Evolutionary conservation across 805 yeast species (phyloP), one percentile per base, ranked within the genome.

Genomic region (Saturnispora serradocipensis): DNA sequence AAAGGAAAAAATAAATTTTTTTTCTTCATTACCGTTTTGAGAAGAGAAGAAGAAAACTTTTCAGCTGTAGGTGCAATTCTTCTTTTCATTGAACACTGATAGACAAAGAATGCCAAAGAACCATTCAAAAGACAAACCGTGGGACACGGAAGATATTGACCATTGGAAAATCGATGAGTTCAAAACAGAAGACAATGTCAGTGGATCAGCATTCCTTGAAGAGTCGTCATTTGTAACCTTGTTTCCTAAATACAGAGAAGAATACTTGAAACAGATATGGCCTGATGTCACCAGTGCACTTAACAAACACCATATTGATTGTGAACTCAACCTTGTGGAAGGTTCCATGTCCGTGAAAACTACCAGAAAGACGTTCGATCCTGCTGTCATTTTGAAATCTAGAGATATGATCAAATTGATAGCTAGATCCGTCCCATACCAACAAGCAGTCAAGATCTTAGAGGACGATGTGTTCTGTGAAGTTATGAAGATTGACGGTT

Each of bases 261-360:
- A 77, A 50, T 93, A 93, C 64, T 71, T 93, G 52, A 84, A 88
- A 61, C 83, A 86, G 53, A 79, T 91, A 46, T 93, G 99, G 99
- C 84, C 86, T 48, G 97, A 93, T 56, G 93, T 93, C 10, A 88
- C 97, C 2, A 81, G 77, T 60, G 77, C 91, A 0, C 71, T 93
- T 35, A 87, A 85, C 25, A 75, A 77, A 49, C 81, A 82, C 59
- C 84, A 86, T 52, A 75, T 93, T 44, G 83, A 84, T n/a, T 88
- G 97, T 68, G 83, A 82, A 38, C 72, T 93, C 56, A 88, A 93
- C 68, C 73, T 93, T 56, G 96, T 93, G 27, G 98, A 93, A 65
- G 99, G 99, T 44, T 84, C 97, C 3, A 93, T 93, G 98, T 84
- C 95, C 0, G 99, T 93, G 16, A 87, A 84, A 60, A 93, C 99